Base-by-base conservation (phyloP, 1,284 basidiomycete genomes). In the Mycosarcoma mackinlayi region DNA sequence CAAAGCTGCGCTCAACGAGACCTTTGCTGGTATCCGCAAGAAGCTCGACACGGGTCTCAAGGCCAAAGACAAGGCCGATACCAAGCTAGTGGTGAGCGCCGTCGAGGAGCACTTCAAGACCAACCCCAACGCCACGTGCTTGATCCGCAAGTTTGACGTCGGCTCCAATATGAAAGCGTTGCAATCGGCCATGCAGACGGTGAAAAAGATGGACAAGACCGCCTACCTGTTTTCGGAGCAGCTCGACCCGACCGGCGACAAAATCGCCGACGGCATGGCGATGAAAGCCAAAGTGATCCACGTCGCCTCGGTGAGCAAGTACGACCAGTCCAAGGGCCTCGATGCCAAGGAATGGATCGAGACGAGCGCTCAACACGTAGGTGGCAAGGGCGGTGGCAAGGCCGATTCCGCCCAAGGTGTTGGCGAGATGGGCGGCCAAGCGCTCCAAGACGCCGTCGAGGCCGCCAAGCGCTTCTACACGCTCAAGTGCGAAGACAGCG, bases 171-270 rank as follows among this genome's bases (percentile, higher is more conserved):
- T 69, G 62, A 82, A 82, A 53, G 88, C 90, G 44, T 85, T 94
- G 27, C 90, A 92, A 84, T 87, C 87, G 39, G 87, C 92, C 21
- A 87, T 91, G n/a, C 84, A 87, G 16, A 88, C 91, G 69, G 90
- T 89, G 34, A 93, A 90, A 85, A 90, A 91, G 79, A 86, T 92
- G 16, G 86, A 86, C 55, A 97, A 94, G 84, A 88, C 91, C 4
- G 87, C 92, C 21, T 98, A 97, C 84, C 88, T 96, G 23, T 92
- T 98, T 86, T 92, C 90, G 77, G 86, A 88, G 18, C 92, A 95
- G 76, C 47, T 60, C 24, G 61, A 61, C 24, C 37, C 56, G 6
- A 58, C 49, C 41, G 75, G 74, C 14, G 25, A 54, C 8, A 69
- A 58, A 25, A 35, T 64, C 2, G 73, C 69, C 7, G 72, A 59